Conservation (phyloP, 768 basidiomycete genomes). For the Udeniomyces megalosporus region DNA sequence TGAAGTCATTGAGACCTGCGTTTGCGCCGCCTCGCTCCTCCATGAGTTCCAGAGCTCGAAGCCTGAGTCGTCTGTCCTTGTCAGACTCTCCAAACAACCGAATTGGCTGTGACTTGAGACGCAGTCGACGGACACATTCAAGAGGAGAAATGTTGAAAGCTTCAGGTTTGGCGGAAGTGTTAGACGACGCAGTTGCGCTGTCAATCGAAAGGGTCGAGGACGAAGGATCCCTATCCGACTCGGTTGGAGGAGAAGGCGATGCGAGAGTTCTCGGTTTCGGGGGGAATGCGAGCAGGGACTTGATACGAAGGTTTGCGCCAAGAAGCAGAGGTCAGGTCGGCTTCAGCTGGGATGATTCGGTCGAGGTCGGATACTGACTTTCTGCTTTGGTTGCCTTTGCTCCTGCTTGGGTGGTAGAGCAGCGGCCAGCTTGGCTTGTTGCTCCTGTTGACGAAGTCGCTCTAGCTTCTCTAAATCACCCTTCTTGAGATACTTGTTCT, state of each 20-base stretch:
- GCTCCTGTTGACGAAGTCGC: constrained; percentile 18
- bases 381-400: constrained; percentile 10
- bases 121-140: constrained; percentile 74
- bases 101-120: constrained; percentile 83
- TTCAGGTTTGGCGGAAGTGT: constrained; percentile 19
- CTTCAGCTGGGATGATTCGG: neutral
- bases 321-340: neutral
- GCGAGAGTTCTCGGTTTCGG: constrained; percentile 16
- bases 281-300: constrained; percentile 12
- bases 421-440: constrained; percentile 22
- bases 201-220: constrained; percentile 26
- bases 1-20: constrained; percentile 76
- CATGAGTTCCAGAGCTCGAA: constrained; percentile 85
- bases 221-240: constrained; percentile 32
- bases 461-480: constrained; percentile 67
- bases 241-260: constrained; percentile 17
- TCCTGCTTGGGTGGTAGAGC: constrained; percentile 13
- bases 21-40: constrained; percentile 43
- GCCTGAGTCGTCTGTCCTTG: constrained; percentile 72
- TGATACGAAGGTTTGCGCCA: no score
- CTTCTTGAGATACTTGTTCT: constrained; percentile 70
- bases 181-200: constrained; percentile 22
- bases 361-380: neutral
- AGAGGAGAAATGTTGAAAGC: constrained; percentile 81
- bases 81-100: constrained; percentile 88